Evolutionary conservation across 73 alveolate genomes (phyloP).

Genomic region (Durusdinium trenchii): DNA sequence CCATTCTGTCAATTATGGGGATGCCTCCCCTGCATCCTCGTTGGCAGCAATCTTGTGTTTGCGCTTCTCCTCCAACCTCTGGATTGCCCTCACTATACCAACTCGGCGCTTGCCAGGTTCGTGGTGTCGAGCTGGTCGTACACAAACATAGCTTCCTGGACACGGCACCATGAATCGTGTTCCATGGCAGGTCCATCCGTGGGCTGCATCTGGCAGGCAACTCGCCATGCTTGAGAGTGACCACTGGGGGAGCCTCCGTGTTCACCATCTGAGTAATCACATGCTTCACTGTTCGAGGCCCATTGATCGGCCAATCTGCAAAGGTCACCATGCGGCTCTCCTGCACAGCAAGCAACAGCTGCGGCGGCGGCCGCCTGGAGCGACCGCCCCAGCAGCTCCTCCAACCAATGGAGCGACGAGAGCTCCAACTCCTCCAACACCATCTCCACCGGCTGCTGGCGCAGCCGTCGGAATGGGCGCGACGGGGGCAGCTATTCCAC

Average conservation of each 20-base stretch:
- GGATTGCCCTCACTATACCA: slow-evolving; percentile 14
- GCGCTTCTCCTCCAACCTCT: slow-evolving; percentile 35
- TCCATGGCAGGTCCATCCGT: slow-evolving; percentile 39
- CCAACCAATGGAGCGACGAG: not conserved
- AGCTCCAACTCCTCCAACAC: not conserved
- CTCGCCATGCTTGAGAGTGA: slow-evolving; percentile 24
- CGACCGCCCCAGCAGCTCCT: not conserved
- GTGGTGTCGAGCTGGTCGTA: slow-evolving; percentile 21
- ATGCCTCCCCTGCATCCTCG: slow-evolving; percentile 29
- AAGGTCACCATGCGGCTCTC: not conserved
- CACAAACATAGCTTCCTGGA: not conserved
- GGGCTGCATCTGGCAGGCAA: slow-evolving; percentile 48
- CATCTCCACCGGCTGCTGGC: not conserved
- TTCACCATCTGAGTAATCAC: slow-evolving; percentile 32
- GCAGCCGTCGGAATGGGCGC: not conserved
- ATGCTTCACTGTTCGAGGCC: slow-evolving; percentile 4
- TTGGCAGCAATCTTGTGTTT: not conserved
- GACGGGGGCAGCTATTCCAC: not conserved
- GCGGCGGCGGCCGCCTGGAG: not conserved
- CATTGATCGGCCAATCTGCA: slow-evolving; percentile 11
- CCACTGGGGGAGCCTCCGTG: not conserved
- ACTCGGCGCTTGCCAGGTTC: slow-evolving; percentile 38
- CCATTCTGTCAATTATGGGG: slow-evolving; percentile 35
- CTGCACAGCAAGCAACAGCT: not conserved
- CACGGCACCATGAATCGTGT: slow-evolving; percentile 31